Percentiles rank a stretch among this genome's conserved stretches.
Evolutionary conservation across 2,329 filamentous ascomycete genomes (phyloP).

Genomic region (Immersiporthe knoxdaviesiana): DNA sequence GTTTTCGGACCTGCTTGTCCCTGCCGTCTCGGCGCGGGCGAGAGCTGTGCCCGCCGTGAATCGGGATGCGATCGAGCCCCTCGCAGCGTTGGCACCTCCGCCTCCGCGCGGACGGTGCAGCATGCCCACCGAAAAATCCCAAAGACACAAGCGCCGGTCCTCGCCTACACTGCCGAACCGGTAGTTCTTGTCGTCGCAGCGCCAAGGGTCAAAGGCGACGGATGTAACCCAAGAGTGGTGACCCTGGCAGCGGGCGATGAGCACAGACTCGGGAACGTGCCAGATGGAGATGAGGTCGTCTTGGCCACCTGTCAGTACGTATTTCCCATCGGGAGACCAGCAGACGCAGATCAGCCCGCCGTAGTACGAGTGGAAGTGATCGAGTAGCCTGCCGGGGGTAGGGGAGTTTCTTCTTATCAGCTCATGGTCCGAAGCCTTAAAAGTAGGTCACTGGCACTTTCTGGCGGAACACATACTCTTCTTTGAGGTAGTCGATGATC

Average conservation of each 20-base stretch:
- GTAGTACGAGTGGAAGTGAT: slow-evolving; percentile 89
- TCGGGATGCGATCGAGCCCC: slow-evolving; percentile 57
- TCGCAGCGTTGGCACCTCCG: slow-evolving; percentile 41
- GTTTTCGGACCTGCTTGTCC: slow-evolving; percentile 56
- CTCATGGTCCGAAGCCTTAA: background rate
- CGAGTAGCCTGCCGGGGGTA: slow-evolving; percentile 79
- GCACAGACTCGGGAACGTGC: slow-evolving; percentile 79
- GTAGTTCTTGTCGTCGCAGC: slow-evolving; percentile 94
- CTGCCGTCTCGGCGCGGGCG: slow-evolving; percentile 65
- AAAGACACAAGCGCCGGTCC: slow-evolving; percentile 85
- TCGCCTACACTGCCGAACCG: slow-evolving; percentile 95
- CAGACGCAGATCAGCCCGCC: slow-evolving; percentile 91
- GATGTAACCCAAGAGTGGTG: slow-evolving; percentile 95
- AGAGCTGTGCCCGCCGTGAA: slow-evolving; percentile 46
- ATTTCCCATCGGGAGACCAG: slow-evolving; percentile 97
- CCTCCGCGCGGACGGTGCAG: slow-evolving; percentile 78
- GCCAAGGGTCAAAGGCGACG: slow-evolving; percentile 95
- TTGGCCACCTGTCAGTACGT: slow-evolving; percentile 92
- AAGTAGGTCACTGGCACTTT: background rate
- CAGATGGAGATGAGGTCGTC: slow-evolving; percentile 97
- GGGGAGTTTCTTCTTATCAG: slow-evolving; percentile 18
- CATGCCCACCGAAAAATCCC: slow-evolving; percentile 99
- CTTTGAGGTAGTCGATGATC: slow-evolving; percentile 88
- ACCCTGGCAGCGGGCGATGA: slow-evolving; percentile 91
- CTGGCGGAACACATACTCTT: slow-evolving; percentile 65